These are phyloP conservation scores for Ceratocystis colombiana DNA, from an alignment of 2,329 filamentous ascomycete species.

Conservation along the genomic window DNA sequence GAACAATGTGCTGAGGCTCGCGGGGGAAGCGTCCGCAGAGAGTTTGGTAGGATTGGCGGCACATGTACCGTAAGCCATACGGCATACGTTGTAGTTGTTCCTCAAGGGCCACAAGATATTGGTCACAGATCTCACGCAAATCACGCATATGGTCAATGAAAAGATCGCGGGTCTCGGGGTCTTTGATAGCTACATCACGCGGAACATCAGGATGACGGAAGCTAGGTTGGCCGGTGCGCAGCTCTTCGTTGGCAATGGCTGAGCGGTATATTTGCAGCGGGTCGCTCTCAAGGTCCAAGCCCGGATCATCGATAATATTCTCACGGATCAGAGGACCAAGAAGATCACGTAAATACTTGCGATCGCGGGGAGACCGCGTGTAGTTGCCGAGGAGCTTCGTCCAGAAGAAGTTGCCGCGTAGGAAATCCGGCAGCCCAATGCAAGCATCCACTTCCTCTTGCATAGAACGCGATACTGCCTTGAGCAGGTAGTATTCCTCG, in stretches of 20 bases:
- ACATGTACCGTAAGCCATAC: conserved; percentile 81
- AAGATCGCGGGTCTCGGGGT: conserved; percentile 79
- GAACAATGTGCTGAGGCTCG: conserved; percentile 64
- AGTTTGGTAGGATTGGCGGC: conserved; percentile 72
- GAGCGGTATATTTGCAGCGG: conserved; percentile 95
- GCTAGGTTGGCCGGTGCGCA: conserved; percentile 79
- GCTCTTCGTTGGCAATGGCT: conserved; percentile 92
- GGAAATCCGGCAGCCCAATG: conserved; percentile 66
- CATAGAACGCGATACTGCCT: conserved; percentile 71
- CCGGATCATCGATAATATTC: conserved; percentile 85
- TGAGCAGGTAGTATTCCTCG: conserved; percentile 93
- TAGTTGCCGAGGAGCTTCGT: conserved; percentile 77
- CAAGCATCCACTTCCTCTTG: conserved; percentile 75
- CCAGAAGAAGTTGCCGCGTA: conserved; percentile 90
- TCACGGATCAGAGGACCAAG: conserved; percentile 77
- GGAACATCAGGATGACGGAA: conserved; percentile 73
- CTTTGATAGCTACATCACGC: conserved; percentile 87
- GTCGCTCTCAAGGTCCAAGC: conserved; percentile 88
- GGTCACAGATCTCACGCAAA: conserved; percentile 85
- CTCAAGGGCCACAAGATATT: conserved; percentile 73
- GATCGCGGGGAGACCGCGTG: conserved; percentile 78
- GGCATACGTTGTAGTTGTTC: conserved; percentile 81
- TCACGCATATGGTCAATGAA: conserved; percentile 95
- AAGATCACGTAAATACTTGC: conserved; percentile 82
- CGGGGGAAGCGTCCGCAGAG: conserved; percentile 67